These are phyloP conservation scores for Silene noctiflora DNA, from an alignment of 179 eudicot genomes.

Conservation along the genomic window DNA sequence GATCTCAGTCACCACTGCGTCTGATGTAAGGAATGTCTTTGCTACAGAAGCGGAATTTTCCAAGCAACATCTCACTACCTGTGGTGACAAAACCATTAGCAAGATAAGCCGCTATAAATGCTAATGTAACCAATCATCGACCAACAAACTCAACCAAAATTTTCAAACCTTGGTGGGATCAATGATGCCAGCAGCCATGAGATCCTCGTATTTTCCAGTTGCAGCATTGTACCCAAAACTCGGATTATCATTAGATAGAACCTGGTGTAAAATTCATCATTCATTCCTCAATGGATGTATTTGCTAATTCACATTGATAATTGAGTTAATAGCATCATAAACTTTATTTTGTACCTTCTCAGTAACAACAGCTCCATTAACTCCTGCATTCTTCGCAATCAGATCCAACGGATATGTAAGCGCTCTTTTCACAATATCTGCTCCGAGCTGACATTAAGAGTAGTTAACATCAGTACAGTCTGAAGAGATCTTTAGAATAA, in stretches of 20 bases:
- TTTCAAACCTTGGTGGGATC: slow-evolving; percentile 86
- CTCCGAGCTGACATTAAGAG: slow-evolving; percentile 69
- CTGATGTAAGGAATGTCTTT: slow-evolving; percentile 90
- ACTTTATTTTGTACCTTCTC: slow-evolving; percentile 56
- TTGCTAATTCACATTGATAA: neutral
- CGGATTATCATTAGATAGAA: slow-evolving; percentile 59
- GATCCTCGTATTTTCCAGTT: slow-evolving; percentile 90
- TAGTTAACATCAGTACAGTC: neutral
- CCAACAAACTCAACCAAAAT: neutral
- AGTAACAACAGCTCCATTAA: slow-evolving; percentile 93
- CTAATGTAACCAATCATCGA: neutral
- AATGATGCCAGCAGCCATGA: slow-evolving; percentile 94
- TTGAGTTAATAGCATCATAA: too few species aligned
- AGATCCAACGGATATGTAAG: slow-evolving; percentile 87
- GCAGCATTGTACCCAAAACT: slow-evolving; percentile 93
- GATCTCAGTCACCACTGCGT: slow-evolving; percentile 93
- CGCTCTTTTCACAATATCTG: slow-evolving; percentile 90
- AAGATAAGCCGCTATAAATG: neutral
- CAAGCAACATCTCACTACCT: slow-evolving; percentile 98
- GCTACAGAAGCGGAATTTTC: slow-evolving; percentile 98
- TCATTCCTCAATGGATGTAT: neutral
- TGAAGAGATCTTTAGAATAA: neutral
- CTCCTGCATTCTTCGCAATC: slow-evolving; percentile 99
- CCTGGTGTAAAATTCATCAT: slow-evolving; percentile 41
- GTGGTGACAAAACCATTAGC: slow-evolving; percentile 1